Conservation (phyloP, 495 filamentous ascomycete genomes). For the Aspergillus incahuasiensis region DNA sequence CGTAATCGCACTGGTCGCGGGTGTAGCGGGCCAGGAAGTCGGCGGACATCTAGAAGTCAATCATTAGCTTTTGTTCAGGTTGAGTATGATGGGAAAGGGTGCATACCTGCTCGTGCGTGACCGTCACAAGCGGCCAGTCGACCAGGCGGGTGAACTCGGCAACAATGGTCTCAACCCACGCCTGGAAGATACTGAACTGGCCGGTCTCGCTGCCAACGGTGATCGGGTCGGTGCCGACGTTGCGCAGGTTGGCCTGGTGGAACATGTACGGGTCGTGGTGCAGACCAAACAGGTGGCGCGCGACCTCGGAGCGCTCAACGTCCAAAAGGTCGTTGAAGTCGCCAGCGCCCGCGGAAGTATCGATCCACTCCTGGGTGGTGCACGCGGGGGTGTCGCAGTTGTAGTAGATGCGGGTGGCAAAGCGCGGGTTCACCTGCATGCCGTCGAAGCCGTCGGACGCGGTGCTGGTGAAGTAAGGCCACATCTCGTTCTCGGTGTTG, state of each 20-base stretch:
- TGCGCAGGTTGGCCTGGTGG: slow-evolving; percentile 57
- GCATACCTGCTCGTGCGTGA: slow-evolving; percentile 50
- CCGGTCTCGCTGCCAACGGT: slow-evolving; percentile 48
- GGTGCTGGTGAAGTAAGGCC: slow-evolving; percentile 51
- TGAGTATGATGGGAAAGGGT: neutral
- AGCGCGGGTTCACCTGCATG: slow-evolving; percentile 55
- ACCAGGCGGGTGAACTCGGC: slow-evolving; percentile 55
- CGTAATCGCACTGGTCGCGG: slow-evolving; percentile 51
- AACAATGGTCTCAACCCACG: slow-evolving; percentile 56
- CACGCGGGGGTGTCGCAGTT: slow-evolving; percentile 56
- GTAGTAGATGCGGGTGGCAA: slow-evolving; percentile 62
- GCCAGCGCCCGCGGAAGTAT: slow-evolving; percentile 50
- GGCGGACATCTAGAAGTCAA: slow-evolving; percentile 36
- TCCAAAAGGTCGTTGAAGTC: slow-evolving; percentile 46
- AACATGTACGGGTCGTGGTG: slow-evolving; percentile 48
- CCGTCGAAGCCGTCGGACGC: slow-evolving; percentile 52
- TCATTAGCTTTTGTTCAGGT: neutral
- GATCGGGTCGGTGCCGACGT: slow-evolving; percentile 39
- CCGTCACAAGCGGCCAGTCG: slow-evolving; percentile 53
- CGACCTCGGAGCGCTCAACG: slow-evolving; percentile 47
- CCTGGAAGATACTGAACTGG: slow-evolving; percentile 53
- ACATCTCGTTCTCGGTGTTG: slow-evolving; percentile 47
- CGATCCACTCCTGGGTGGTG: slow-evolving; percentile 56
- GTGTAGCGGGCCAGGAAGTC: slow-evolving; percentile 48
- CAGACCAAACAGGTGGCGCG: slow-evolving; percentile 51